Evolutionary conservation across 1,284 basidiomycete genomes (phyloP), one percentile per base, ranked within the genome.

Genomic region (Ceratorhiza oryzae-sativae): DNA sequence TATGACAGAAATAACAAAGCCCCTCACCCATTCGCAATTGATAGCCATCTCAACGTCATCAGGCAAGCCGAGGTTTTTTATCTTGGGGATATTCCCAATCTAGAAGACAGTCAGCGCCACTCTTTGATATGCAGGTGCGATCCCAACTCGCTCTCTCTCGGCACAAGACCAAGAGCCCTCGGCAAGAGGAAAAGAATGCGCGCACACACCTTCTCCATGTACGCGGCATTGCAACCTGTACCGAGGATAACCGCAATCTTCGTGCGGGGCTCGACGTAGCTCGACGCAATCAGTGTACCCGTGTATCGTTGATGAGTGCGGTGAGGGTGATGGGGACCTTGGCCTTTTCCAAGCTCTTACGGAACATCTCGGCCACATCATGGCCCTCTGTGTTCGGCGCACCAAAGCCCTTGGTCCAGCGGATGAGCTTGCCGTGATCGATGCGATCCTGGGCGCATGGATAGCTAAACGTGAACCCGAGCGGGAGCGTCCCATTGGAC

Each of bases 341-440:
- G 76, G 86, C 84, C 86, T 88, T 93, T 74, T 86, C 84, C 61
- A 99, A 86, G 34, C 93, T 91, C 75, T 90, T 82, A 70, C 88
- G 86, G 84, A 99, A 97, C 93, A 99, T 95, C 58, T 85, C 91
- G 4, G 92, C 95, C 36, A 97, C 95, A 79, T 99, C 94, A 71
- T 87, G 84, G 15, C 95, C 96, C 81, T 99, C 97, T 23, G 94
- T 95, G 79, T 96, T 95, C 5, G 88, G 81, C 0, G 93, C 93
- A 45, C 95, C 95, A 78, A 99, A 99, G 75, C 97, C 97, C 82
- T 99, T 99, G 55, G 97, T 99, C 97, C 97, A 99, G 41, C 96
- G 92, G 77, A 98, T 94, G 53, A 99, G 89, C 76, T 88, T 88
- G 58, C 95, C 97, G 77, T 98, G 95, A 81, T 99, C 95, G 77